Evolutionary conservation across 768 basidiomycete species (phyloP).

Genomic region (Lentinus brumalis): DNA sequence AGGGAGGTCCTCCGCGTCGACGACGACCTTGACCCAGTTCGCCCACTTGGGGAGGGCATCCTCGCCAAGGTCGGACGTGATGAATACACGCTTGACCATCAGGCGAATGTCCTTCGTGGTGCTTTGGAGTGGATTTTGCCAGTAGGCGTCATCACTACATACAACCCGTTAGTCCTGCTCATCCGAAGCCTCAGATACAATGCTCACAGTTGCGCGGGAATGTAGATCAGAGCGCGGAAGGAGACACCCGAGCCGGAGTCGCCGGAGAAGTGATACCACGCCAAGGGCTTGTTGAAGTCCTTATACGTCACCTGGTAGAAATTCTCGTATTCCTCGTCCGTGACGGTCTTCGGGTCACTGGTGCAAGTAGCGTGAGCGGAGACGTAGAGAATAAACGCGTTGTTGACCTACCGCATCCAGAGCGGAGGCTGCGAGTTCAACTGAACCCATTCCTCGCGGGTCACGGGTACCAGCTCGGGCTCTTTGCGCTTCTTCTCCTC

Average conservation of each 20-base stretch:
- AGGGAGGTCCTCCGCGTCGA: constrained; percentile 95
- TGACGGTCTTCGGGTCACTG: constrained; percentile 85
- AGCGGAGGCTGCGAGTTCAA: constrained; percentile 89
- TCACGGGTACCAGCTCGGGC: constrained; percentile 62
- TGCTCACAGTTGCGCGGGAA: constrained; percentile 71
- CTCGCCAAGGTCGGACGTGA: constrained; percentile 93
- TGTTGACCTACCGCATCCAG: constrained; percentile 76
- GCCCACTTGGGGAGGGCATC: constrained; percentile 93
- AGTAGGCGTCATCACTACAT: constrained; percentile 64
- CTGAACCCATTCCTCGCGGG: constrained; percentile 78
- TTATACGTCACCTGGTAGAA: constrained; percentile 77
- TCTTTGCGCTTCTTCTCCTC: constrained; percentile 42
- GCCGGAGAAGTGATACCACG: constrained; percentile 93
- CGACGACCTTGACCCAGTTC: constrained; percentile 85
- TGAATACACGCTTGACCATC: constrained; percentile 93
- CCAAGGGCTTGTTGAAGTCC: constrained; percentile 73
- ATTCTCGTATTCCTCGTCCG: constrained; percentile 66
- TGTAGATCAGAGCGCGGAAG: constrained; percentile 87
- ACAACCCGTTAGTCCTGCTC: constrained; percentile 9
- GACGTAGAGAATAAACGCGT: constrained; percentile 1
- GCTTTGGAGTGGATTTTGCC: constrained; percentile 62
- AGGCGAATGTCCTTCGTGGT: constrained; percentile 68
- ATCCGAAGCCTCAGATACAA: not conserved
- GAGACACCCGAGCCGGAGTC: constrained; percentile 86
- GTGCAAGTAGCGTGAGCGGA: not conserved